These are phyloP conservation scores for Kockiozyma suomiensis DNA, from an alignment of 805 yeast genomes.

Conservation along the genomic window DNA sequence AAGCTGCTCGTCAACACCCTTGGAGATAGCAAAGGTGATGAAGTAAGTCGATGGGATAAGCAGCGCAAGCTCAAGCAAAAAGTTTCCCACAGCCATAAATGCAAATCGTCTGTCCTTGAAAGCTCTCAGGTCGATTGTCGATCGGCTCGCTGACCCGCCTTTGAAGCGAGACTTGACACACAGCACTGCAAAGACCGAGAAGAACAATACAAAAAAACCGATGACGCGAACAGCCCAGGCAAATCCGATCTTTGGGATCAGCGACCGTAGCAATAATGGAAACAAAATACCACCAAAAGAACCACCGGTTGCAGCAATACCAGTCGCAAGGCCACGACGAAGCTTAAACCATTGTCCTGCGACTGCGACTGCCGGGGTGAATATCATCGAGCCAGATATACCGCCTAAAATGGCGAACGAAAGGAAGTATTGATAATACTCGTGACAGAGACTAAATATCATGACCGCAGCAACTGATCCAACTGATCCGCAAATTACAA, in stretches of 20 bases:
- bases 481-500: conserved; percentile 51
- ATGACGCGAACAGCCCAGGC: conserved; percentile 62
- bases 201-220: conserved; percentile 43
- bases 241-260: conserved; percentile 55
- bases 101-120: conserved; percentile 39
- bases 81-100: conserved; percentile 35
- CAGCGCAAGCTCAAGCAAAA: conserved; percentile 40
- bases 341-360: conserved; percentile 64
- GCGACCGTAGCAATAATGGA: conserved; percentile 54
- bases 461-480: conserved; percentile 54
- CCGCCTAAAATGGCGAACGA: conserved; percentile 60
- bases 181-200: conserved; percentile 42
- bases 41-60: conserved; percentile 42
- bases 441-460: conserved; percentile 53
- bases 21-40: conserved; percentile 38
- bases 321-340: conserved; percentile 62
- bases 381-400: conserved; percentile 45
- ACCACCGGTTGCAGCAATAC: conserved; percentile 67
- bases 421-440: conserved; percentile 61
- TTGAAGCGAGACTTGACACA: conserved; percentile 45
- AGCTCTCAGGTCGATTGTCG: conserved; percentile 33
- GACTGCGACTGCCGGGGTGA: conserved; percentile 58
- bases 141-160: conserved; percentile 1
- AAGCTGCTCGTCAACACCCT: conserved; percentile 37
- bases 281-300: conserved; percentile 66